phyloP scores from a whole-genome alignment of 2,329 filamentous ascomycete genomes.

The Cytospora schulzeri region DNA sequence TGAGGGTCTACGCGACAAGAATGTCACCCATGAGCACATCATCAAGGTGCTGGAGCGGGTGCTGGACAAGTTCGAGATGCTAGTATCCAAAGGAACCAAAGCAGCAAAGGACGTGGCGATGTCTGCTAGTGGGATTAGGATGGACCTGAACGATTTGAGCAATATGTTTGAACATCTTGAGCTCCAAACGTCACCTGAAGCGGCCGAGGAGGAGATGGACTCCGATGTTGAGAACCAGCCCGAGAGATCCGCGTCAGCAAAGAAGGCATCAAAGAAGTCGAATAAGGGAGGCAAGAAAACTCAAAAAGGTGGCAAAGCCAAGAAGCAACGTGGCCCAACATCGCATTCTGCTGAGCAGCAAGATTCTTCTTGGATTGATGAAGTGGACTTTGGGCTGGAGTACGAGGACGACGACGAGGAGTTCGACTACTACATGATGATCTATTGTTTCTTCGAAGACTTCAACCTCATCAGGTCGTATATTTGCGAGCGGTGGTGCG shows the following conservation, averaged over 20 bases:
- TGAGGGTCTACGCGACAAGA: constrained; percentile 31
- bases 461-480: constrained; percentile 37
- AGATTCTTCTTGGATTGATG: constrained; percentile 30
- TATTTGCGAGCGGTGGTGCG: constrained; percentile 37
- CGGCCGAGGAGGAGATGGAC: constrained; percentile 25
- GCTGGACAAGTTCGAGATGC: constrained; percentile 31
- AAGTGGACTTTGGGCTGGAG: constrained; percentile 29
- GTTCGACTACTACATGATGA: constrained; percentile 38
- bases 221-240: constrained; percentile 15
- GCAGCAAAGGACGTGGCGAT: constrained; percentile 12
- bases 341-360: constrained; percentile 12
- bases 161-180: constrained; percentile 36
- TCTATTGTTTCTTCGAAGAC: constrained; percentile 41
- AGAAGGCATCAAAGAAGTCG: not conserved
- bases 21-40: constrained; percentile 33
- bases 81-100: constrained; percentile 27
- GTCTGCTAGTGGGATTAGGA: not conserved
- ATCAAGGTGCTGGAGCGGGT: constrained; percentile 35
- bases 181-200: constrained; percentile 29
- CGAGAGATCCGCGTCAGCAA: not conserved
- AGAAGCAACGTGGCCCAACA: not conserved
- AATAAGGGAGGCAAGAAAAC: not conserved
- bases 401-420: constrained; percentile 32
- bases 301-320: not conserved
- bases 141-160: constrained; percentile 30